phyloP scores from a whole-genome alignment of 306 rosid genomes.

The Cyamopsis tetragonoloba region DNA sequence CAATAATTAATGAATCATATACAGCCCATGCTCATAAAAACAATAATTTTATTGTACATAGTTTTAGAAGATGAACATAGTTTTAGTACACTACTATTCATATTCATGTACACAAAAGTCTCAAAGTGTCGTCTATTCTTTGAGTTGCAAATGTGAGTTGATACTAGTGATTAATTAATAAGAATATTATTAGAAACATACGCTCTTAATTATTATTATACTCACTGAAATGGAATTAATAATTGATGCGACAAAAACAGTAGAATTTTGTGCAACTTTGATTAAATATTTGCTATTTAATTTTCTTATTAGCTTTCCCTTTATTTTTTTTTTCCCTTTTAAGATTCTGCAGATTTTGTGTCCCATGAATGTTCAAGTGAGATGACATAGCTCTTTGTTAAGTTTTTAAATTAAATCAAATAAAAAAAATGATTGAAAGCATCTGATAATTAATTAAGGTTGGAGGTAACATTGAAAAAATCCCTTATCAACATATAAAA shows the following conservation, averaged over 20 bases:
- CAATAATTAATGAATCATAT: background rate
- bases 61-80: background rate
- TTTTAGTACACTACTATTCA: background rate
- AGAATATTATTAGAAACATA: no score
- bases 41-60: background rate
- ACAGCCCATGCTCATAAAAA: background rate
- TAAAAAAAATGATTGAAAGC: constrained; percentile 35
- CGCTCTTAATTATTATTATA: background rate
- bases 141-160: background rate
- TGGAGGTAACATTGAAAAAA: constrained; percentile 39
- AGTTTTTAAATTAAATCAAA: constrained; percentile 22
- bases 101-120: background rate
- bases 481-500: constrained; percentile 29
- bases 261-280: constrained; percentile 20
- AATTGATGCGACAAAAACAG: constrained; percentile 17
- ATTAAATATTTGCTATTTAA: constrained; percentile 25
- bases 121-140: background rate
- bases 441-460: constrained; percentile 30
- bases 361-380: constrained; percentile 50
- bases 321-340: constrained; percentile 40
- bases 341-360: constrained; percentile 72
- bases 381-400: constrained; percentile 27
- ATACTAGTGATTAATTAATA: background rate
- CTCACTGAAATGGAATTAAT: background rate
- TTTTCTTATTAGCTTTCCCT: constrained; percentile 33